A percentile compares a stretch with the other conserved stretches of the same genome.
Conservation (phyloP, 768 basidiomycete genomes). For the Russula virescens region DNA sequence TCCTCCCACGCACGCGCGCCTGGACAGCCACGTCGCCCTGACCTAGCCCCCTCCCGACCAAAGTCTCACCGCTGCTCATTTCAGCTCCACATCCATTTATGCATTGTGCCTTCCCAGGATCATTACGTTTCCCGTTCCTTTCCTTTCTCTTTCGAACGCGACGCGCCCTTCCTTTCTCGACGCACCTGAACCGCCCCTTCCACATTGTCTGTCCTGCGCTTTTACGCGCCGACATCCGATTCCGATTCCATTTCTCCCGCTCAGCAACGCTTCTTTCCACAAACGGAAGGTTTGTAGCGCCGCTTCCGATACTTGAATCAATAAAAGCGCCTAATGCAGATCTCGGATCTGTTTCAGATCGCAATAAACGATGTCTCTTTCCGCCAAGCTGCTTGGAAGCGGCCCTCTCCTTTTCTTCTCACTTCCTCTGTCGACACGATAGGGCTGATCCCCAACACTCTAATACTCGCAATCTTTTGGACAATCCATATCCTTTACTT, state of each 20-base stretch:
- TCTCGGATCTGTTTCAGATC: conserved; percentile 8
- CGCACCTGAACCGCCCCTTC: background rate
- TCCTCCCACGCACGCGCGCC: background rate
- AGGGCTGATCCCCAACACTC: too few species aligned
- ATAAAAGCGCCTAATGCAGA: background rate
- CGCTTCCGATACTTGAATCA: conserved; percentile 12
- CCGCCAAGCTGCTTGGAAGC: too few species aligned
- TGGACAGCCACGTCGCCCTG: background rate
- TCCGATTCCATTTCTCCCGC: conserved; percentile 6
- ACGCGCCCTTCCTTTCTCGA: conserved; percentile 17
- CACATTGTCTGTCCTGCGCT: background rate
- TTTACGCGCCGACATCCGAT: background rate
- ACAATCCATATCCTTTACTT: background rate
- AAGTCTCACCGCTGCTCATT: background rate
- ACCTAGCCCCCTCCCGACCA: conserved; percentile 1
- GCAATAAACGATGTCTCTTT: background rate
- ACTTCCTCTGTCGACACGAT: too few species aligned
- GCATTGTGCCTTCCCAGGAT: conserved; percentile 12
- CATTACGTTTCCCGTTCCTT: conserved; percentile 19
- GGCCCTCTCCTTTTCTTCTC: background rate
- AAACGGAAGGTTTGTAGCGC: background rate
- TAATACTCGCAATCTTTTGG: background rate
- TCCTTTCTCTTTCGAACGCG: conserved; percentile 10
- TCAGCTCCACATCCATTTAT: conserved; percentile 16
- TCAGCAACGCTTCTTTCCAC: background rate